phyloP scores from a whole-genome alignment of 352 stramenopile species.

The Globisporangium nagaii region DNA sequence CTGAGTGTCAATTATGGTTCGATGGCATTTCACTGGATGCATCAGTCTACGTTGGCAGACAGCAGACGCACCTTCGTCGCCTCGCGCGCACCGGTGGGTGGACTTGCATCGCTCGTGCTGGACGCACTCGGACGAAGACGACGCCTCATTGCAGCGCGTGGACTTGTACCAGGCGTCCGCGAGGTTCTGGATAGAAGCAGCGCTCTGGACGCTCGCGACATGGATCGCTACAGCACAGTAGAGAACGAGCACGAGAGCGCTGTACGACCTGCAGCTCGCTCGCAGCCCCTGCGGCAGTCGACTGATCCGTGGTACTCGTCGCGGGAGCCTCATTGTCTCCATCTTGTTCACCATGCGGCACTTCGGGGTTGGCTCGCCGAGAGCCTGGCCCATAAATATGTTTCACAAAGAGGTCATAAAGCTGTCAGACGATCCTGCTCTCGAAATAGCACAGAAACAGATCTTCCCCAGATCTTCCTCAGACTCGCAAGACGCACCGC shows the following conservation, averaged over 20 bases:
- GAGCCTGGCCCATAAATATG: too few relatives aligned
- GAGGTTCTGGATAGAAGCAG: conserved; percentile 3
- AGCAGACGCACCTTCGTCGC: conserved; percentile 53
- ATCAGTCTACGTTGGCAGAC: too few relatives aligned
- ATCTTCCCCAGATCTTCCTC: too few relatives aligned
- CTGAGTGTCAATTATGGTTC: background rate
- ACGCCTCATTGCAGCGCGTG: conserved; percentile 58
- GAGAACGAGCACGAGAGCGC: background rate
- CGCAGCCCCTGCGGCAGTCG: background rate
- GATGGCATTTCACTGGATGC: too few relatives aligned
- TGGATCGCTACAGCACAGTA: background rate
- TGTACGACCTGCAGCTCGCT: background rate
- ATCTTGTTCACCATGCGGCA: too few relatives aligned
- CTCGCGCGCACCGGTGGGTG: conserved; percentile 90
- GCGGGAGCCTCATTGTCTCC: too few relatives aligned
- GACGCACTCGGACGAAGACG: conserved; percentile 25
- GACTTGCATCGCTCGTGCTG: conserved; percentile 94
- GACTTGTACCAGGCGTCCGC: conserved; percentile 47
- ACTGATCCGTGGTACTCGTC: background rate
- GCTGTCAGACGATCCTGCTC: too few relatives aligned
- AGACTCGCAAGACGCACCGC: too few relatives aligned
- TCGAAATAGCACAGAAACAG: too few relatives aligned
- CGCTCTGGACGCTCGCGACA: background rate
- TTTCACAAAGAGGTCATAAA: too few relatives aligned
- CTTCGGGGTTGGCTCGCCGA: too few relatives aligned